phyloP scores from a whole-genome alignment of 73 alveolate species.

The Stentor coeruleus region DNA sequence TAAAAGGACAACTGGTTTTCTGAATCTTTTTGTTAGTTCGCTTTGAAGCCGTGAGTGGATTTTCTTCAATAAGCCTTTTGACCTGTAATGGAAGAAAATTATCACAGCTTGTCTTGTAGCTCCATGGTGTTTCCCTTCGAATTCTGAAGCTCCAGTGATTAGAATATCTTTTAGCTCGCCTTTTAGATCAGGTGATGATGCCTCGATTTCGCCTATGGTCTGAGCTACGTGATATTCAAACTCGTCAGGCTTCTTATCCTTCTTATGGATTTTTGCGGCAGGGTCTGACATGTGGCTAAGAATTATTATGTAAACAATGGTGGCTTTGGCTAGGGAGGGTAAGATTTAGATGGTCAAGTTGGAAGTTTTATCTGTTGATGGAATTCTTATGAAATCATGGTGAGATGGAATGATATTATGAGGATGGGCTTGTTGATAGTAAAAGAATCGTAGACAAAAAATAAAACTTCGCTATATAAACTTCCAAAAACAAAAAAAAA shows the following conservation, averaged over 20 bases:
- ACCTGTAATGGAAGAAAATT: slow-evolving; percentile 48
- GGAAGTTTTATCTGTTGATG: too few species aligned
- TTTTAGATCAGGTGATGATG: slow-evolving; percentile 49
- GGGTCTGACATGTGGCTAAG: slow-evolving; percentile 27
- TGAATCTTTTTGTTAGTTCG: slow-evolving; percentile 52
- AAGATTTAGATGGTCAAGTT: not conserved
- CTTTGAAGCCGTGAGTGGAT: slow-evolving; percentile 46
- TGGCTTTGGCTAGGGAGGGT: not conserved
- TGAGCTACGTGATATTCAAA: slow-evolving; percentile 25
- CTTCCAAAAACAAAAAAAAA: too few species aligned
- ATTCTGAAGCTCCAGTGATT: slow-evolving; percentile 38
- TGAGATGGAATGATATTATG: too few species aligned
- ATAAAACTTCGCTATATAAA: too few species aligned
- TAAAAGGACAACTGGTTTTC: slow-evolving; percentile 48
- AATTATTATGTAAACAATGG: slow-evolving; percentile 1
- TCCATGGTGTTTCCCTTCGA: slow-evolving; percentile 25
- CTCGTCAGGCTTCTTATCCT: not conserved
- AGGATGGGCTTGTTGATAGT: too few species aligned
- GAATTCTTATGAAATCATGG: too few species aligned
- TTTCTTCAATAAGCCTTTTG: slow-evolving; percentile 39
- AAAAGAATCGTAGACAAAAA: too few species aligned
- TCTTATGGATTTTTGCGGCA: not conserved
- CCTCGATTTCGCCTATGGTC: slow-evolving; percentile 10
- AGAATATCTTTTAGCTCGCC: slow-evolving; percentile 43
- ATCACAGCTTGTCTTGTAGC: slow-evolving; percentile 34